Evolutionary conservation across 352 stramenopile species (phyloP), one percentile per base, ranked within the genome.

Genomic region (Aphanomyces stellatus): DNA sequence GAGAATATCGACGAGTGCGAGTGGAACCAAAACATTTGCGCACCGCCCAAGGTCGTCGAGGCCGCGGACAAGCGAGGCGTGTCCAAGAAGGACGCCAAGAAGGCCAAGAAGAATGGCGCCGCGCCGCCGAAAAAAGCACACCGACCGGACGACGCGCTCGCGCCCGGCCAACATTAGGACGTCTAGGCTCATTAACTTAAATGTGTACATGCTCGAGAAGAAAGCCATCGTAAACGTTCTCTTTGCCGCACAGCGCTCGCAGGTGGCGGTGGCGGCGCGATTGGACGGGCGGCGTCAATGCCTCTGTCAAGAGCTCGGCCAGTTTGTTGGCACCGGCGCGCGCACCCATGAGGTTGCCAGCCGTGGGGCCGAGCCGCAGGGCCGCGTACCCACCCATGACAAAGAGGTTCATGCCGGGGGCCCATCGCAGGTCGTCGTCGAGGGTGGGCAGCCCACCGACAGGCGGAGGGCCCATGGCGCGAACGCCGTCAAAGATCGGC

Each of bases 151-250:
- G n/a, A n/a, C n/a, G n/a, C n/a, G n/a, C n/a, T n/a, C n/a, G n/a
- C n/a, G n/a, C n/a, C n/a, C n/a, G n/a, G n/a, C n/a, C n/a, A n/a
- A n/a, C n/a, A n/a, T n/a, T n/a, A n/a, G n/a, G n/a, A n/a, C n/a
- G n/a, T n/a, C n/a, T n/a, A n/a, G n/a, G n/a, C n/a, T n/a, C n/a
- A n/a, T n/a, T n/a, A n/a, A n/a, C n/a, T n/a, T 56, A 34, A 19
- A 19, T 34, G 19, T 56, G 19, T 34, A 56, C 10, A 62, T 62
- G 53, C 13, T 62, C n/a, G 24, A 15, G 28, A 65, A 27, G 37
- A 7, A 67, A 41, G 24, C 57, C 24, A 25, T 67, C 60, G 46
- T 59, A 67, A 37, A 67, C n/a, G 60, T 67, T 67, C 57, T 67
- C 60, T 43, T 67, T 67, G 30, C 60, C 60, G 28, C 60, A 67